phyloP scores from a whole-genome alignment of 495 filamentous ascomycete genomes.

The Penicillium ochrochloron region DNA sequence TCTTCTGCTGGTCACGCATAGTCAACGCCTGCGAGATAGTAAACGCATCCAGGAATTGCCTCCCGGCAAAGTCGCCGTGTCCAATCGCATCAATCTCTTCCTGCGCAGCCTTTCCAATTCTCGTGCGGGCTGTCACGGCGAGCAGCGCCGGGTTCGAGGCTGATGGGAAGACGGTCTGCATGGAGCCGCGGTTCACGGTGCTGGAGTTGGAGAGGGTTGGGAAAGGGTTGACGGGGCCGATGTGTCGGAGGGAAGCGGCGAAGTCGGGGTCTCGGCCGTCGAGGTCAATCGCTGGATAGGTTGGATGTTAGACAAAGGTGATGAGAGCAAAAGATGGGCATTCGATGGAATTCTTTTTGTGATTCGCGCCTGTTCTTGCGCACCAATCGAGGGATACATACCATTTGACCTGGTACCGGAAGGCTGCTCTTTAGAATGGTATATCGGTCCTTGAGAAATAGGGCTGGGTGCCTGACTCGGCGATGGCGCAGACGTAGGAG shows the following conservation, averaged over 20 bases:
- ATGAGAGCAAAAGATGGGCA: not conserved
- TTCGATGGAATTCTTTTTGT: not conserved
- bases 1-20: constrained; percentile 60
- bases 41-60: constrained; percentile 64
- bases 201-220: constrained; percentile 61
- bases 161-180: constrained; percentile 52
- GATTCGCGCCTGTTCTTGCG: too few species aligned
- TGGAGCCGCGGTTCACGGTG: constrained; percentile 36
- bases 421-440: constrained; percentile 45
- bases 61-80: constrained; percentile 44
- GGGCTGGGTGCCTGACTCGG: constrained; percentile 34
- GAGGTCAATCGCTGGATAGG: constrained; percentile 60
- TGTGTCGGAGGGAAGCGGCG: constrained; percentile 61
- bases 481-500: constrained; percentile 22
- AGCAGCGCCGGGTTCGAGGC: constrained; percentile 57
- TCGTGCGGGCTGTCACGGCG: constrained; percentile 51
- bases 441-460: constrained; percentile 38
- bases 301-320: constrained; percentile 9
- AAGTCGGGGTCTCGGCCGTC: constrained; percentile 69
- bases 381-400: constrained; percentile 17
- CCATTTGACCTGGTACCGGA: constrained; percentile 42
- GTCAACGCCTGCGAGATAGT: constrained; percentile 64
- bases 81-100: constrained; percentile 53
- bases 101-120: constrained; percentile 52
- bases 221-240: constrained; percentile 67